Percentiles rank a stretch among this genome's conserved stretches.
phyloP scores from a whole-genome alignment of 805 yeast genomes.

The Saccharomyces paradoxus region DNA sequence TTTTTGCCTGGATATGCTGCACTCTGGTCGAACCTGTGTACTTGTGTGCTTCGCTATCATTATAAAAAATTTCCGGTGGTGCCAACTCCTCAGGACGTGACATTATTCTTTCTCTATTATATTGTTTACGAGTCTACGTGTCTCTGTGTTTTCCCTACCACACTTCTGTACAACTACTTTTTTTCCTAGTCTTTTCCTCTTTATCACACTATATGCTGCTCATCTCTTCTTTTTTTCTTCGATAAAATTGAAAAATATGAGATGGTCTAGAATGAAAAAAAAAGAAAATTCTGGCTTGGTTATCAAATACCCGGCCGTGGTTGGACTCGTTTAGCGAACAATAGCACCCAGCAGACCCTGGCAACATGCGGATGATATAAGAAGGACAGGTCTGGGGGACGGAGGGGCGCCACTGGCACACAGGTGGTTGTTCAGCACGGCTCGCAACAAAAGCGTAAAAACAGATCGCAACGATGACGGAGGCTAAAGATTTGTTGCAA shows the following conservation, averaged over 20 bases:
- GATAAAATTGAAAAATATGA: background rate
- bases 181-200: background rate
- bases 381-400: conserved; percentile 5
- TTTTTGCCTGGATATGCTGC: conserved; percentile 95
- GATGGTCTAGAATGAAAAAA: background rate
- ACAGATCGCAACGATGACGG: background rate
- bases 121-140: background rate
- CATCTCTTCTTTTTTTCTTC: background rate
- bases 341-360: conserved; percentile 4
- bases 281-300: background rate
- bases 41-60: conserved; percentile 81
- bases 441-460: background rate
- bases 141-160: too few species aligned
- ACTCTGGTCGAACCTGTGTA: conserved; percentile 93
- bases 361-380: conserved; percentile 7
- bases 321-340: background rate
- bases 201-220: background rate
- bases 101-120: conserved; percentile 38
- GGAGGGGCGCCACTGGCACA: conserved; percentile 2
- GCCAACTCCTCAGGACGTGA: conserved; percentile 95
- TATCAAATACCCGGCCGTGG: background rate
- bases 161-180: background rate
- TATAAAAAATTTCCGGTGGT: conserved; percentile 92
- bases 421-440: background rate
- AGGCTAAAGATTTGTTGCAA: conserved; percentile 14